Percentiles rank a stretch among this genome's conserved stretches.
Conservation (phyloP, 2,329 filamentous ascomycete species). For the Clonostachys rhizophaga region DNA sequence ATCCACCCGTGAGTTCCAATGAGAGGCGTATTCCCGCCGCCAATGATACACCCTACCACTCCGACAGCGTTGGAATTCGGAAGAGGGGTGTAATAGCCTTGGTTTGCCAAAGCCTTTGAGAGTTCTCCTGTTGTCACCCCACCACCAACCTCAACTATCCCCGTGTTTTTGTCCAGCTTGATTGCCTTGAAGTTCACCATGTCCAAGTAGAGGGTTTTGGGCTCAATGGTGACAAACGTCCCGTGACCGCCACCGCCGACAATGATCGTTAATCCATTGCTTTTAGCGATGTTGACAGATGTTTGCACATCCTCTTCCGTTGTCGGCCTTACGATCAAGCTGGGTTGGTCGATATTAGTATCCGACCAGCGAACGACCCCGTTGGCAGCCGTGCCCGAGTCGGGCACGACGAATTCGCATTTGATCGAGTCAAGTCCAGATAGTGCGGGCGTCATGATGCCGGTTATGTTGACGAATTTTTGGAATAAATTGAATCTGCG, state of each 20-base stretch:
- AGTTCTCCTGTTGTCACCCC: conserved; percentile 18
- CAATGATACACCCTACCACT: conserved; percentile 16
- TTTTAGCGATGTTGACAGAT: conserved; percentile 15
- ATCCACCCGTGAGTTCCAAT: conserved; percentile 23
- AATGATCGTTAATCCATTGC: conserved; percentile 18
- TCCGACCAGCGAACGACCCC: conserved; percentile 21
- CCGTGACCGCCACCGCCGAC: conserved; percentile 20
- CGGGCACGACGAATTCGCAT: too few relatives aligned
- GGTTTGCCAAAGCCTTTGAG: conserved; percentile 7
- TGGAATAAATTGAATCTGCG: too few relatives aligned
- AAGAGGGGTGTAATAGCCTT: conserved; percentile 22
- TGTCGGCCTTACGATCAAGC: conserved; percentile 17
- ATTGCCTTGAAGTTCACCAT: conserved; percentile 20
- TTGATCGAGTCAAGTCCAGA: too few relatives aligned
- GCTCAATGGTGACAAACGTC: conserved; percentile 18
- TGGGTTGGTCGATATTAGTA: conserved; percentile 11
- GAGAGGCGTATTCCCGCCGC: conserved; percentile 15
- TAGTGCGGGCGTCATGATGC: too few relatives aligned
- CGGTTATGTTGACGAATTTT: too few relatives aligned
- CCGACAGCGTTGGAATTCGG: conserved; percentile 14
- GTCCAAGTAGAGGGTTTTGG: conserved; percentile 22
- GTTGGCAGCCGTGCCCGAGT: too few relatives aligned
- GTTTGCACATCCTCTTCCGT: conserved; percentile 17
- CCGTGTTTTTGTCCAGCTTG: conserved; percentile 12
- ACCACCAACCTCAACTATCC: conserved; percentile 18